Conservation (phyloP, 192 early-diverging fungal genomes). For the Linnemannia hyalina region DNA sequence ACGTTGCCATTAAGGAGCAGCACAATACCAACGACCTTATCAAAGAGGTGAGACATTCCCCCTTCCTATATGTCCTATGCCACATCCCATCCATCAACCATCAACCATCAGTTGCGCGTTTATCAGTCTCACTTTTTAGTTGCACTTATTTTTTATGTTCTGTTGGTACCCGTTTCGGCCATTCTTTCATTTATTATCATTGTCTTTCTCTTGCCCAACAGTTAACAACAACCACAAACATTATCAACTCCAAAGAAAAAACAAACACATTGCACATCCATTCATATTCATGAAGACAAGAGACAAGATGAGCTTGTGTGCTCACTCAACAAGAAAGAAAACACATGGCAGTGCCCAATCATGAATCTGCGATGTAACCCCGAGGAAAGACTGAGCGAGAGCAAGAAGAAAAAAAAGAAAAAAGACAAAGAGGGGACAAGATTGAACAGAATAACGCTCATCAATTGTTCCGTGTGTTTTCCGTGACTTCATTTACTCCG, state of each 20-base stretch:
- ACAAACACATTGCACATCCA: neutral
- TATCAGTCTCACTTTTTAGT: too few relatives aligned
- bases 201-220: too few relatives aligned
- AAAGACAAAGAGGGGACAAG: neutral
- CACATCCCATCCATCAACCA: too few relatives aligned
- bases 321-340: neutral
- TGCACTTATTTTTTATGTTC: too few relatives aligned
- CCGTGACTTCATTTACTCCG: neutral
- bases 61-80: neutral
- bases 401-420: neutral
- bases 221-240: neutral
- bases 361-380: neutral
- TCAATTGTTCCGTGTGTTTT: neutral
- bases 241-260: neutral
- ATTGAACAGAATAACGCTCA: neutral
- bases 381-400: conserved; percentile 11
- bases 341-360: neutral
- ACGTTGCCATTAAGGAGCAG: conserved; percentile 56
- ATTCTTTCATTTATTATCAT: too few relatives aligned
- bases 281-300: neutral
- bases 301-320: neutral
- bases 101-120: too few relatives aligned
- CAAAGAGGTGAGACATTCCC: conserved; percentile 35
- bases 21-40: conserved; percentile 54
- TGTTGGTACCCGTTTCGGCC: too few relatives aligned